phyloP scores from a whole-genome alignment of 306 rosid genomes.

The Mimosa bimucronata region DNA sequence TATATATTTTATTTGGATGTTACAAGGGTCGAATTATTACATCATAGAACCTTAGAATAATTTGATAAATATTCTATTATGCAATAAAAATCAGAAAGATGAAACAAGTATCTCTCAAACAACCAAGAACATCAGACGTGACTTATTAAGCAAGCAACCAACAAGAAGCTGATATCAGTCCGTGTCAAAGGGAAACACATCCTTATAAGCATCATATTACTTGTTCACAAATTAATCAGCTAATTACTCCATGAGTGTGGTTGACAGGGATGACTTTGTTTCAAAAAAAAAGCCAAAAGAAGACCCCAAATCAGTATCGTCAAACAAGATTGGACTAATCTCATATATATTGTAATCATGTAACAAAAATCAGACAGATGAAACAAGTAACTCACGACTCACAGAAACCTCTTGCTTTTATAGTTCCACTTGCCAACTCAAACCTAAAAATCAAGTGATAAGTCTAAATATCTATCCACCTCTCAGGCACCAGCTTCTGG shows the following conservation, averaged over 20 bases:
- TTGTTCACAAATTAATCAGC: neutral
- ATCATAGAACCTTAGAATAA: no score
- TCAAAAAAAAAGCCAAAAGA: neutral
- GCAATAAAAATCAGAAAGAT: no score
- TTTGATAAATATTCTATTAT: no score
- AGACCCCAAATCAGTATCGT: neutral
- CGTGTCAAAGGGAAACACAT: neutral
- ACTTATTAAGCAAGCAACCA: neutral
- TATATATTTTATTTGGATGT: no score
- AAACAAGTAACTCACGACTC: neutral
- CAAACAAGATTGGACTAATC: neutral
- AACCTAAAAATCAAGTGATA: neutral
- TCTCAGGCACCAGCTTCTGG: constrained; percentile 62
- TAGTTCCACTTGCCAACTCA: constrained; percentile 12
- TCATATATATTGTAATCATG: neutral
- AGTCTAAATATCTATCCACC: neutral
- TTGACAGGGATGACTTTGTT: neutral
- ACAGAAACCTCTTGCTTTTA: neutral
- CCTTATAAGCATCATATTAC: neutral
- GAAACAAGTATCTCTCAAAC: no score
- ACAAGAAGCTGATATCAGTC: neutral
- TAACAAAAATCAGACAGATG: neutral
- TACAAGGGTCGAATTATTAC: no score
- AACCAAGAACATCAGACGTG: neutral
- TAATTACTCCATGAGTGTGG: neutral